phyloP scores from a whole-genome alignment of 306 rosid species.

The Lithocarpus polystachyus region DNA sequence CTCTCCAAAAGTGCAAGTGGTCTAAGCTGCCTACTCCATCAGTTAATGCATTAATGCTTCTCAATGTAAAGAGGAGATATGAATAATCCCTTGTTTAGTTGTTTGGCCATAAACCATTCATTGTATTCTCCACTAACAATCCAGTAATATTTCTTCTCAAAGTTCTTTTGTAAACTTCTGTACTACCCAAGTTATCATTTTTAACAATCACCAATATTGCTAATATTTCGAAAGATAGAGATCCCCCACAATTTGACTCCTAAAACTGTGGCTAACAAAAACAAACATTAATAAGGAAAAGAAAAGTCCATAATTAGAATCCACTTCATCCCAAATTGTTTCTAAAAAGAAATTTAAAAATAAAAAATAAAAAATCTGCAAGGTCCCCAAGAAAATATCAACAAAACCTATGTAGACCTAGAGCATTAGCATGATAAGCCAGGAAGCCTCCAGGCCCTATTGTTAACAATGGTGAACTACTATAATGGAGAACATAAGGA shows the following conservation, averaged over 20 bases:
- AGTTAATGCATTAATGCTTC: background rate
- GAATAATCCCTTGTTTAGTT: background rate
- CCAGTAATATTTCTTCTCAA: background rate
- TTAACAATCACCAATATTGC: background rate
- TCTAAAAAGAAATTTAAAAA: background rate
- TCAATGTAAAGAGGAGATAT: background rate
- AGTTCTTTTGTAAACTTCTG: background rate
- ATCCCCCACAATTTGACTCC: no score
- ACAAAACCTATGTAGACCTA: constrained; percentile 3
- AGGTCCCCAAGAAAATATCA: background rate
- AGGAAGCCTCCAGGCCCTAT: constrained; percentile 7
- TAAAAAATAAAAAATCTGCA: background rate
- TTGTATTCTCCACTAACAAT: background rate
- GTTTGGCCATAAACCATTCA: background rate
- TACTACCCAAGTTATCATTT: background rate
- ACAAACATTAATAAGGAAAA: background rate
- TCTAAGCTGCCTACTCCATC: background rate
- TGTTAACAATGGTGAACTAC: constrained; percentile 6
- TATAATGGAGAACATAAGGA: background rate
- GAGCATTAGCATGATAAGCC: constrained; percentile 14
- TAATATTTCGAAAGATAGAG: background rate
- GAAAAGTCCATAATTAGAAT: background rate
- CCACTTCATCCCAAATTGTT: background rate
- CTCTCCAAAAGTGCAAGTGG: background rate
- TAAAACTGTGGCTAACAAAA: background rate